Evolutionary conservation across 202 grass and related monocot genomes (phyloP).

Genomic region (Cymbopogon flexuosus): DNA sequence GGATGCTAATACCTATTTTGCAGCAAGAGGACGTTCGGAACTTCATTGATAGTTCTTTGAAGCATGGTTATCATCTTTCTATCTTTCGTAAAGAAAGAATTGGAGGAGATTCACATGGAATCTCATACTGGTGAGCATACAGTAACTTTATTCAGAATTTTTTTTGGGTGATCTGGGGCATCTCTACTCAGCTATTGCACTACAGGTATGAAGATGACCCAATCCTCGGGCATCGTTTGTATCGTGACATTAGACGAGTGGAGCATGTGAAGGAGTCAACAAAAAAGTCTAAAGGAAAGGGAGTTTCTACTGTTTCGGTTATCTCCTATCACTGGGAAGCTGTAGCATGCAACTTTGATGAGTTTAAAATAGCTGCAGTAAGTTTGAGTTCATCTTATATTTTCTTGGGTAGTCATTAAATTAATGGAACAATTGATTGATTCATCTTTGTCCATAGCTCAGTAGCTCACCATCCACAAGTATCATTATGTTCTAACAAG

Average conservation of each 20-base stretch:
- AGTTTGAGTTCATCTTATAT: conserved; percentile 35
- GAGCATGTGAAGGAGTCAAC: conserved; percentile 45
- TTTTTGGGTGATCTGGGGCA: conserved; percentile 14
- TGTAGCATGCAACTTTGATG: conserved; percentile 73
- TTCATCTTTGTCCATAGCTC: conserved; percentile 7
- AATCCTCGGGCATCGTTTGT: conserved; percentile 78
- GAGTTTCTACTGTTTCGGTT: conserved; percentile 38
- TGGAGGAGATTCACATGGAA: conserved; percentile 78
- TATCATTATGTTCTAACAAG: conserved; percentile 9
- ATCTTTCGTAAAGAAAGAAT: conserved; percentile 76
- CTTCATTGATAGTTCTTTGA: conserved; percentile 81
- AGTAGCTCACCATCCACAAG: background rate
- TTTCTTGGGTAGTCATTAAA: background rate
- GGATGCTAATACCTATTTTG: conserved; percentile 33
- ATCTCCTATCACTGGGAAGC: conserved; percentile 76
- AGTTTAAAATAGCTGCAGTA: conserved; percentile 78
- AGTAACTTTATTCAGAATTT: background rate
- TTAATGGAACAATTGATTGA: background rate
- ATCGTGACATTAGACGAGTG: conserved; percentile 79
- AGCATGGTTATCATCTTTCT: conserved; percentile 59
- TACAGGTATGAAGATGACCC: conserved; percentile 90
- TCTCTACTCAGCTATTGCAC: conserved; percentile 33
- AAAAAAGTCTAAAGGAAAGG: conserved; percentile 55
- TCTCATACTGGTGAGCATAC: conserved; percentile 81
- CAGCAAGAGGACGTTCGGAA: conserved; percentile 94